Base-by-base conservation (phyloP, 305 asterid species). In the Fraxinus sp. region DNA sequence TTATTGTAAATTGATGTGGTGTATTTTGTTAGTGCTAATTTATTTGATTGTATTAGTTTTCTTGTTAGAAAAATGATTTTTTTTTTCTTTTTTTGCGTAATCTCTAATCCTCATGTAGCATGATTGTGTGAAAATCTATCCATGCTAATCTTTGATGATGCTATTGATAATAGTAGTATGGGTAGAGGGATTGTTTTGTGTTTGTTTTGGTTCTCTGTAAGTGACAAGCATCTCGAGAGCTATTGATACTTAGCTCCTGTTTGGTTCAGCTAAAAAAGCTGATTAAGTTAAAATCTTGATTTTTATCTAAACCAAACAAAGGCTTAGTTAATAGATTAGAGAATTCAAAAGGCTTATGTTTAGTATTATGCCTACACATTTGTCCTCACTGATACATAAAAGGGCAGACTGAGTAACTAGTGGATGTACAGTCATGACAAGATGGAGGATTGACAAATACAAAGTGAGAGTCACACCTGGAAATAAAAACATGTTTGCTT, bases 171-270 rank as follows among this genome's bases (percentile, higher is more conserved):
- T 22, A 20, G 70, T 62, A 64, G 76, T 33, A 79, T 74, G 62
- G 81, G 43, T 16, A 9, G 73, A 18, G 26, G 32, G 22, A n/a
- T 22, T 39, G 77, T 36, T 81, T 81, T 77, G 75, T 68, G 28
- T 77, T 55, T 76, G 72, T 75, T 64, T 62, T 74, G 33, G 64
- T 83, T 59, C 71, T 77, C 20, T 46, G 59, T 59, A 20, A 46
- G 68, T 16, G 68, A 57, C 10, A 18, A 18, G 26, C 68, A 18
- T 57, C 68, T 57, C 9, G 11, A 57, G 68, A 18, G 28, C 68
- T 57, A 57, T 57, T 3, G 59, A 59, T 9, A 7, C 70, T 20
- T 59, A 59, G 70, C 11, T 41, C 52, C 52, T 41, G 52, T 41
- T 2, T 41, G 16, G 52, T 41, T 41, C 52, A 41, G 52, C 52